Evolutionary conservation across 148 eudicot species (phyloP).

Genomic region (Tetragonia tetragonoides): DNA sequence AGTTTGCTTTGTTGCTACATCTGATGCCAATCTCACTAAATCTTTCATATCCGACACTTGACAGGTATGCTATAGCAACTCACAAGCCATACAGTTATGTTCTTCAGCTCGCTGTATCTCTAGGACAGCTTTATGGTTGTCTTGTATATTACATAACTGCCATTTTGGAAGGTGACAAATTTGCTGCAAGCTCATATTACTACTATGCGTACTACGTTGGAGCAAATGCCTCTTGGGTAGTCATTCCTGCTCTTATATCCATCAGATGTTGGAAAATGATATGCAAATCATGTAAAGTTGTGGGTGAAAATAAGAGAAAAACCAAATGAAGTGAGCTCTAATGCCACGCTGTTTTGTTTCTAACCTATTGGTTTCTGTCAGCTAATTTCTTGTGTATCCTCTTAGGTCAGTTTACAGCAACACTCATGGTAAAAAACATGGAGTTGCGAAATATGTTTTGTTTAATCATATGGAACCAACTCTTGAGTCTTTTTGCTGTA

Average conservation of each 20-base stretch:
- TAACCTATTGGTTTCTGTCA: no score
- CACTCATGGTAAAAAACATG: no score
- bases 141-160: slow-evolving; percentile 70
- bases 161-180: slow-evolving; percentile 74
- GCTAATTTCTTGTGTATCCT: no score
- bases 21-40: neutral
- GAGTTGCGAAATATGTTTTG: no score
- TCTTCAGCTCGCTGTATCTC: slow-evolving; percentile 68
- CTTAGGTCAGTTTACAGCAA: no score
- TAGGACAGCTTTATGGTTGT: slow-evolving; percentile 91
- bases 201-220: slow-evolving; percentile 69
- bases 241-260: slow-evolving; percentile 62
- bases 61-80: slow-evolving; percentile 83
- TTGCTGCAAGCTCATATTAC: slow-evolving; percentile 43
- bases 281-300: slow-evolving; percentile 45
- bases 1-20: neutral
- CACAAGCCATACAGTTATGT: slow-evolving; percentile 68
- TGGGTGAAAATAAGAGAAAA: slow-evolving; percentile 57
- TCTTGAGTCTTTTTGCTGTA: no score
- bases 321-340: slow-evolving; percentile 28
- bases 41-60: neutral
- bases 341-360: neutral
- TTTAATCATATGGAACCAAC: no score
- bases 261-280: slow-evolving; percentile 82
- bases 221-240: slow-evolving; percentile 69